Base-by-base conservation (phyloP, 1,284 basidiomycete genomes). In the Moniliophthora roreri region DNA sequence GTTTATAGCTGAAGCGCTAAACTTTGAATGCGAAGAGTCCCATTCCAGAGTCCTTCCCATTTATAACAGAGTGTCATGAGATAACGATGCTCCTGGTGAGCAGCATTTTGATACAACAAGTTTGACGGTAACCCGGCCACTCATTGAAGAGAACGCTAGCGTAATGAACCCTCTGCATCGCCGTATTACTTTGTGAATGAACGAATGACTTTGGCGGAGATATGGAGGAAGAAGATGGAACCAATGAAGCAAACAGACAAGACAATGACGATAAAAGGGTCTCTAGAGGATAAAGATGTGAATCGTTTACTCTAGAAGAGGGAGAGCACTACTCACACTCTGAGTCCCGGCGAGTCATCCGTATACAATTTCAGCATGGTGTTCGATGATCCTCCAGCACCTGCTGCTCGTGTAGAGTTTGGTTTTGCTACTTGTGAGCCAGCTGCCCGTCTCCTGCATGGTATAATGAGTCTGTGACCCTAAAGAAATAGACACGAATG, bases 311-410 rank as follows among this genome's bases (percentile, higher is more conserved):
- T 26, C 34, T 35, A 48, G 41, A 39, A 51, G 39, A 48, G 45
- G 24, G 4, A 40, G 37, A 24, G 18, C 42, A 47, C n/a, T 6
- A 88, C 95, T 71, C 70, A 98, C 94, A 99, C 93, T 79, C 93
- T 86, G 57, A 98, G 82, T 36, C 96, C 96, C 58, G 93, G 93
- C 62, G 94, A 96, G 68, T 98, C 96, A 67, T 96, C 94, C 35
- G 96, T 98, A 83, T 98, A 98, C 13, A 99, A 82, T 74, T 94
- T 94, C 67, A 99, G 84, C 96, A 99, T 98, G 55, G 96, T 99
- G 78, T 91, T 96, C 56, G 89, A 93, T 46, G 92, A 95, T 53
- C 96, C 96, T 53, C 96, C 96, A 51, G 95, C 95, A 52, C 96
- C 96, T 24, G 96, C 96, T 37, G 95, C 89, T 48, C 96, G 87